phyloP scores from a whole-genome alignment of 768 basidiomycete species.

The Lyophyllum shimeji region DNA sequence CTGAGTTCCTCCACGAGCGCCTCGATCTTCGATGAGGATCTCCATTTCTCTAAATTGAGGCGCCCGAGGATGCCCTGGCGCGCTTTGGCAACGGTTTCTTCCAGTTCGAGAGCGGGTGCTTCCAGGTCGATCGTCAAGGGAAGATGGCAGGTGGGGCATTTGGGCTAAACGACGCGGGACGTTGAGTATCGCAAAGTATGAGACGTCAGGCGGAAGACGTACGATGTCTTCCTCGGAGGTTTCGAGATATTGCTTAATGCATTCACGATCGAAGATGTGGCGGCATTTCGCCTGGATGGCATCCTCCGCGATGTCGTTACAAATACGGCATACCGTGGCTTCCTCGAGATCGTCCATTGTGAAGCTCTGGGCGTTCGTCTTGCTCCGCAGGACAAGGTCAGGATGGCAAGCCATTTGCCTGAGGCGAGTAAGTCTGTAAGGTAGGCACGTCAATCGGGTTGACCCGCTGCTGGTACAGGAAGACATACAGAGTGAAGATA shows the following conservation, averaged over 20 bases:
- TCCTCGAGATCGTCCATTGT: slow-evolving; percentile 59
- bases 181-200: background rate
- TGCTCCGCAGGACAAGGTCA: slow-evolving; percentile 88
- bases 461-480: background rate
- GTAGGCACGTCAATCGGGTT: background rate
- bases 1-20: slow-evolving; percentile 92
- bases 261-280: slow-evolving; percentile 95
- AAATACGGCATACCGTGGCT: slow-evolving; percentile 89
- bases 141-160: slow-evolving; percentile 93
- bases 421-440: slow-evolving; percentile 85
- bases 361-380: slow-evolving; percentile 69
- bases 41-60: slow-evolving; percentile 85
- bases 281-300: slow-evolving; percentile 92
- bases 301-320: slow-evolving; percentile 96
- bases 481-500: slow-evolving; percentile 75
- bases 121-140: slow-evolving; percentile 95
- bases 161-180: slow-evolving; percentile 51
- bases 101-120: slow-evolving; percentile 85
- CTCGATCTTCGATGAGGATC: slow-evolving; percentile 97
- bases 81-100: slow-evolving; percentile 47
- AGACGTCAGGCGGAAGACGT: slow-evolving; percentile 21
- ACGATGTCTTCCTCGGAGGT: slow-evolving; percentile 66
- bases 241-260: slow-evolving; percentile 90
- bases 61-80: slow-evolving; percentile 94
- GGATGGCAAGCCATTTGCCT: slow-evolving; percentile 95